These are phyloP conservation scores for Cicer judaicum DNA, from an alignment of 306 rosid species.

Conservation along the genomic window DNA sequence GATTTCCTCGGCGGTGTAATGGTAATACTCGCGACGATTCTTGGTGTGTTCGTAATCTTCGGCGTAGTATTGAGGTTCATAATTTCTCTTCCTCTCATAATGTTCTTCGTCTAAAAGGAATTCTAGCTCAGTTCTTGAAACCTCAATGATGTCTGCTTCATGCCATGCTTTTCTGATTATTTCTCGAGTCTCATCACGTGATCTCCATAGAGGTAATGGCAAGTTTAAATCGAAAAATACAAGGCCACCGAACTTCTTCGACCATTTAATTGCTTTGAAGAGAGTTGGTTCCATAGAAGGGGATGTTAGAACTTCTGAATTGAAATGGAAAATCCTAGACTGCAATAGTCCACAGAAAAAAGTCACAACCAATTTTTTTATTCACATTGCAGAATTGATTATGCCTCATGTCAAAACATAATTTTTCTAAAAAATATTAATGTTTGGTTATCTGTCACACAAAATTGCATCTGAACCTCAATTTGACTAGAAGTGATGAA, in stretches of 20 bases:
- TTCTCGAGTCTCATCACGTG: slow-evolving; percentile 69
- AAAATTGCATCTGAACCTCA: neutral
- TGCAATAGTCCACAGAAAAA: slow-evolving; percentile 44
- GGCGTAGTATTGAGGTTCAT: slow-evolving; percentile 82
- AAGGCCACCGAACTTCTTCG: slow-evolving; percentile 57
- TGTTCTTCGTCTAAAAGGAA: slow-evolving; percentile 85
- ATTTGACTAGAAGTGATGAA: neutral
- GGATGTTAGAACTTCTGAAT: slow-evolving; percentile 61
- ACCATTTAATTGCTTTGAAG: slow-evolving; percentile 50
- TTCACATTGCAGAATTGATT: neutral
- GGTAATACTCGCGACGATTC: slow-evolving; percentile 72
- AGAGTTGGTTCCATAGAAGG: slow-evolving; percentile 48
- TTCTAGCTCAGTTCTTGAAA: slow-evolving; percentile 82
- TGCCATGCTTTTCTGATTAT: slow-evolving; percentile 79
- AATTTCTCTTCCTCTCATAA: slow-evolving; percentile 70
- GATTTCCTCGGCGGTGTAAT: slow-evolving; percentile 77
- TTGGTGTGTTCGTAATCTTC: slow-evolving; percentile 75
- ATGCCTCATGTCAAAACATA: neutral
- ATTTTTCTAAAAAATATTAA: neutral
- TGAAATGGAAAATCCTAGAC: slow-evolving; percentile 63
- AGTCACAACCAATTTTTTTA: slow-evolving; percentile 22
- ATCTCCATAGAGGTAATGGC: slow-evolving; percentile 82
- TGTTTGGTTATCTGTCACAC: neutral
- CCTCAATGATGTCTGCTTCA: slow-evolving; percentile 75
- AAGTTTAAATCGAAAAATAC: slow-evolving; percentile 76